These are phyloP conservation scores for Fusarium torreyae DNA, from an alignment of 2,329 filamentous ascomycete species.

Conservation along the genomic window DNA sequence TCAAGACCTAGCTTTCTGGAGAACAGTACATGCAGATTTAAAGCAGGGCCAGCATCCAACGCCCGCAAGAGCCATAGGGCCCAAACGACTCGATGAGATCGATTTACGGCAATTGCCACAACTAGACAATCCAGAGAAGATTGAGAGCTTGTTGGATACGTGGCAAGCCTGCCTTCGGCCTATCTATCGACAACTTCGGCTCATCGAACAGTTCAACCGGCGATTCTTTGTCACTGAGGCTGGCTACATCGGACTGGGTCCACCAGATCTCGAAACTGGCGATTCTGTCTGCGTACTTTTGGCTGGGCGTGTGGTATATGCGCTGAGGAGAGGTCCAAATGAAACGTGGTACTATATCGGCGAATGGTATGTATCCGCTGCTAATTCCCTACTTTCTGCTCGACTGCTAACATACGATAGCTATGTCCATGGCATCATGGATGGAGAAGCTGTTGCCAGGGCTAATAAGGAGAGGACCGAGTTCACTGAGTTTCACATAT, in stretches of 20 bases:
- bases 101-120: background rate
- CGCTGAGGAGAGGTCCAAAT: background rate
- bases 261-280: background rate
- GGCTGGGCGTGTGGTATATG: slow-evolving; percentile 3
- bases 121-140: background rate
- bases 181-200: slow-evolving; percentile 4
- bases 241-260: slow-evolving; percentile 5
- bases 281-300: slow-evolving; percentile 12
- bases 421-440: background rate
- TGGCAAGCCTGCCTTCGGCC: slow-evolving; percentile 11
- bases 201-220: slow-evolving; percentile 20
- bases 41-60: slow-evolving; percentile 5
- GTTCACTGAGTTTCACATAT: background rate
- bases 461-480: background rate
- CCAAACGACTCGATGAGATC: slow-evolving; percentile 3
- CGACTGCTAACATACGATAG: background rate
- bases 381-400: background rate
- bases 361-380: slow-evolving; percentile 5
- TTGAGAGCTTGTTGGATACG: background rate
- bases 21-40: slow-evolving; percentile 17
- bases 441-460: background rate
- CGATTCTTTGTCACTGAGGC: slow-evolving; percentile 1
- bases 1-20: slow-evolving; percentile 3
- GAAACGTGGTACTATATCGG: slow-evolving; percentile 12
- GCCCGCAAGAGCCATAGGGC: background rate